Evolutionary conservation across 208 protist species (phyloP), one percentile per base, ranked within the genome.

Genomic region (Plasmodiophora brassicae): DNA sequence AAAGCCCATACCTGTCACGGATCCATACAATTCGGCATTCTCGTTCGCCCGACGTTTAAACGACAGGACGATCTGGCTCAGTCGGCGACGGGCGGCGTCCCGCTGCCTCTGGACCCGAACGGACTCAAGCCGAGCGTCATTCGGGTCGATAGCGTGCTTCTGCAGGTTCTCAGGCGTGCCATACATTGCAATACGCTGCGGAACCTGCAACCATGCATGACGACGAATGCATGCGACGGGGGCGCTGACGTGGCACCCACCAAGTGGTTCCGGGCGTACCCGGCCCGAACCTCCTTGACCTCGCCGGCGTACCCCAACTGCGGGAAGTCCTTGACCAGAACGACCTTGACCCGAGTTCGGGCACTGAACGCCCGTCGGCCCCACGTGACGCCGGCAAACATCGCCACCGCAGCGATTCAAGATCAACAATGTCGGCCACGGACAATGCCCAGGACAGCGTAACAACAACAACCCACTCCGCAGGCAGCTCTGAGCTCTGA

Each of bases 301-400:
- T 78, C 65, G 14, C 65, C 65, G 10, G n/a, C 65, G 41, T 78
- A 78, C 20, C 65, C 65, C 5, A 78, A 38, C 65, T 78, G 65
- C n/a, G 65, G 65, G n/a, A 78, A 78, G n/a, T 78, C 65, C 41
- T 78, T 78, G 32, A 78, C 65, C 5, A 78, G 14, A 32, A 78
- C 65, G 65, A 78, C n/a, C 14, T 5, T 5, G 14, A 78, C 50
- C 25, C 50, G 14, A 57, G 50, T n/a, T n/a, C n/a, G n/a, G n/a
- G n/a, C n/a, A n/a, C n/a, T n/a, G n/a, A n/a, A n/a, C n/a, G n/a
- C n/a, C n/a, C n/a, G n/a, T n/a, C n/a, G n/a, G n/a, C n/a, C n/a
- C n/a, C n/a, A n/a, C n/a, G n/a, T n/a, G n/a, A n/a, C n/a, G n/a
- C n/a, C n/a, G n/a, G n/a, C n/a, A n/a, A n/a, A n/a, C n/a, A n/a